Evolutionary conservation across 768 basidiomycete species (phyloP).

Genomic region (Dentipellis sp.): DNA sequence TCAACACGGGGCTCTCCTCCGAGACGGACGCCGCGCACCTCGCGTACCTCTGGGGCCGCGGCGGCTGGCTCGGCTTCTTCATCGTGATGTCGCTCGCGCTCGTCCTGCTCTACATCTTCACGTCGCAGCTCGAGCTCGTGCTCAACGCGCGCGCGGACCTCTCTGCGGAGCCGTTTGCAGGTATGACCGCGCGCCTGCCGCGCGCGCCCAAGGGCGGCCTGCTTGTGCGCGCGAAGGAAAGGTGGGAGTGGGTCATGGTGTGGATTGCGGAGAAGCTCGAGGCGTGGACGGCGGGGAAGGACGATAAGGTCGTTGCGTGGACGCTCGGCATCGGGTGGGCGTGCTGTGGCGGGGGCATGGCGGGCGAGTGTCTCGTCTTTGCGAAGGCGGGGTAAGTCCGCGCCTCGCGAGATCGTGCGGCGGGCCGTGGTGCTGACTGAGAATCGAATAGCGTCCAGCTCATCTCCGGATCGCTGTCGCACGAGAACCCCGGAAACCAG

Average conservation of each 20-base stretch:
- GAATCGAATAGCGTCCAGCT: conserved; percentile 64
- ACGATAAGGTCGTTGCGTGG: conserved; percentile 84
- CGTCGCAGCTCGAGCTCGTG: conserved; percentile 64
- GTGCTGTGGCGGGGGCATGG: conserved; percentile 83
- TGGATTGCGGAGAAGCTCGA: conserved; percentile 60
- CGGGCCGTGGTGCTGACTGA: neutral
- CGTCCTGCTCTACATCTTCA: conserved; percentile 54
- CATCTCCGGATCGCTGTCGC: conserved; percentile 65
- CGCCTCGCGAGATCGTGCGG: neutral
- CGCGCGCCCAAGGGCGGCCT: conserved; percentile 14
- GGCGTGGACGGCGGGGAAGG: conserved; percentile 64
- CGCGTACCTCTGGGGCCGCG: conserved; percentile 75
- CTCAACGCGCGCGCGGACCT: conserved; percentile 65
- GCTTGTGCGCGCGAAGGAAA: conserved; percentile 25
- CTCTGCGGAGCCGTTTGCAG: conserved; percentile 43
- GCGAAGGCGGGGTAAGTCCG: conserved; percentile 57
- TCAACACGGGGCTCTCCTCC: conserved; percentile 68
- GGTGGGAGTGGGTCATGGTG: conserved; percentile 38
- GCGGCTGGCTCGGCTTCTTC: conserved; percentile 90
- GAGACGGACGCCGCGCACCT: conserved; percentile 71
- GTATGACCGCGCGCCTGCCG: conserved; percentile 25
- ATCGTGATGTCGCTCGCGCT: conserved; percentile 68
- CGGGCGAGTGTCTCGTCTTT: conserved; percentile 85
- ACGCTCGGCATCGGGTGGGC: conserved; percentile 92
- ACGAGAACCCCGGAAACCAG: conserved; percentile 78